Conservation (phyloP, 805 yeast genomes). For the Candida tallmaniae region DNA sequence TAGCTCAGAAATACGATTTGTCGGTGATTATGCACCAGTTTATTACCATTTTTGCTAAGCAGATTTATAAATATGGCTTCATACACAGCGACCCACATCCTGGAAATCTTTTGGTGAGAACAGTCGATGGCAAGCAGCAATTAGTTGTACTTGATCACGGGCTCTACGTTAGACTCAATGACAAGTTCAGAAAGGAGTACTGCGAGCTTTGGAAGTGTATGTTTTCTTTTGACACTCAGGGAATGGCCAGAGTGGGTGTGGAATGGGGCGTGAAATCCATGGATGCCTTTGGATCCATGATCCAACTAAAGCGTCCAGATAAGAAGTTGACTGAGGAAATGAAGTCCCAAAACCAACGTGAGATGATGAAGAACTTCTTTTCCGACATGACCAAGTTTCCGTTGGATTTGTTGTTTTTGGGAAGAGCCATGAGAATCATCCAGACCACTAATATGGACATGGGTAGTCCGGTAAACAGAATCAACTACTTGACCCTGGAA, state of each 20-base stretch:
- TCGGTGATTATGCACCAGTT: constrained; percentile 45
- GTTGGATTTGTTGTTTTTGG: constrained; percentile 56
- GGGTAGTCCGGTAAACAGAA: constrained; percentile 72
- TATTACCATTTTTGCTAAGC: constrained; percentile 48
- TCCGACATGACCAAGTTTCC: constrained; percentile 66
- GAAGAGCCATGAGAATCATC: constrained; percentile 70
- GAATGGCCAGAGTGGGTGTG: constrained; percentile 44
- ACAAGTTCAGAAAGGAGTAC: constrained; percentile 51
- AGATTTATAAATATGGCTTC: constrained; percentile 61
- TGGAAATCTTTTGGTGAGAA: constrained; percentile 59
- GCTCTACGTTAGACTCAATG: constrained; percentile 52
- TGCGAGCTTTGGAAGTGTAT: constrained; percentile 59
- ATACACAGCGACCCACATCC: constrained; percentile 82
- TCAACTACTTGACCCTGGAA: constrained; percentile 56
- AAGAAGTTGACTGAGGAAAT: constrained; percentile 17
- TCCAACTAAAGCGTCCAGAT: constrained; percentile 49
- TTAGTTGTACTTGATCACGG: constrained; percentile 76
- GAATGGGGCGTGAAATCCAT: constrained; percentile 69
- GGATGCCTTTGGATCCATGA: constrained; percentile 56
- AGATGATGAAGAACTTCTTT: constrained; percentile 52
- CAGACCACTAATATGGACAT: constrained; percentile 62
- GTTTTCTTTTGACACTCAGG: constrained; percentile 47
- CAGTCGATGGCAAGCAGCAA: constrained; percentile 39
- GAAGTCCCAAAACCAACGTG: constrained; percentile 18
- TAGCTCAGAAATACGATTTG: constrained; percentile 35